These are phyloP conservation scores for Amphirosellinia nigrospora DNA, from an alignment of 495 filamentous ascomycete genomes.

Conservation along the genomic window DNA sequence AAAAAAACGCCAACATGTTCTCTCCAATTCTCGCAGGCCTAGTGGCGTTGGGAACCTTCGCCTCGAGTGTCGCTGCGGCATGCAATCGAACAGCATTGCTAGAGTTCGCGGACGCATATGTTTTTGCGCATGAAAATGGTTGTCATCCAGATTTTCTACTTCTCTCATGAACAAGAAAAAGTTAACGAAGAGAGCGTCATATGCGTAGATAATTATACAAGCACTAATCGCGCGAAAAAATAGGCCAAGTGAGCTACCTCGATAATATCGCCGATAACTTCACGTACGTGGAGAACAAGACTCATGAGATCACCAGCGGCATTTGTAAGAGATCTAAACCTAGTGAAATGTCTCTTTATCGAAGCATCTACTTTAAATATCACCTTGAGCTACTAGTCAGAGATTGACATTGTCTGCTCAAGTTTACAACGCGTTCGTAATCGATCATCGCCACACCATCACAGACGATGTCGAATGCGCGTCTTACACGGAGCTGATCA, in stretches of 20 bases:
- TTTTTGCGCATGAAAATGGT: slow-evolving; percentile 34
- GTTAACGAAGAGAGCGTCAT: not conserved
- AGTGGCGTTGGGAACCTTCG: slow-evolving; percentile 27
- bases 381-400: not conserved
- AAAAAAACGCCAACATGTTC: slow-evolving; percentile 8
- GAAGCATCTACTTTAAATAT: not conserved
- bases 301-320: slow-evolving; percentile 34
- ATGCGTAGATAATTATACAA: not conserved
- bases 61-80: slow-evolving; percentile 26
- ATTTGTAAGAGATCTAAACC: slow-evolving; percentile 23
- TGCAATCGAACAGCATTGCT: slow-evolving; percentile 32
- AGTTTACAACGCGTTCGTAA: slow-evolving; percentile 30
- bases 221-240: not conserved
- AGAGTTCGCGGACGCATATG: slow-evolving; percentile 34
- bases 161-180: not conserved
- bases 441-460: slow-evolving; percentile 43
- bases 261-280: slow-evolving; percentile 39
- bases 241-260: slow-evolving; percentile 27
- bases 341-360: not conserved
- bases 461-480: slow-evolving; percentile 42
- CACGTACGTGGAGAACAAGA: slow-evolving; percentile 40
- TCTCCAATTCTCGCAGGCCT: not conserved
- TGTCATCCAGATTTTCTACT: not conserved
- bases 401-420: not conserved
- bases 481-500: slow-evolving; percentile 49